Evolutionary conservation across 306 rosid genomes (phyloP).

Genomic region (Cucumis hystrix): DNA sequence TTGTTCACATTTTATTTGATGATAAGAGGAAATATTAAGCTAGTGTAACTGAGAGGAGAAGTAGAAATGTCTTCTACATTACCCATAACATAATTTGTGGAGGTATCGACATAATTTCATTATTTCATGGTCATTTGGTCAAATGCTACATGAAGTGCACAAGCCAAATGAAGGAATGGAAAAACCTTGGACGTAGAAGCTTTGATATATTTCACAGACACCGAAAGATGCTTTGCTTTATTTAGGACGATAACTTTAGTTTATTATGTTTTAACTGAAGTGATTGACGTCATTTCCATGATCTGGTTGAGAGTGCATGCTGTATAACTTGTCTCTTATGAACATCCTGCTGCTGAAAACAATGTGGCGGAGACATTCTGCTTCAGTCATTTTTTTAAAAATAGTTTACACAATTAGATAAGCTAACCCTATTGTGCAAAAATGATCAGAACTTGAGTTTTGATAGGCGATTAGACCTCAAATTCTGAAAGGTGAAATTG

Average conservation of each 20-base stretch:
- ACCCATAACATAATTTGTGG: not conserved
- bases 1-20: no score
- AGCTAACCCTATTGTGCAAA: not conserved
- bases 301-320: not conserved
- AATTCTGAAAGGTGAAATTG: not conserved
- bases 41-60: no score
- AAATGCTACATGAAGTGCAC: not conserved
- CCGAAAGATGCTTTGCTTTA: not conserved
- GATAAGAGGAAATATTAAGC: no score
- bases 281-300: not conserved
- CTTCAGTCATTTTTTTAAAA: not conserved
- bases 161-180: not conserved
- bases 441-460: not conserved
- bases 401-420: not conserved
- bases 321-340: not conserved
- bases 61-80: no score
- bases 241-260: not conserved
- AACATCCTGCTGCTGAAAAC: not conserved
- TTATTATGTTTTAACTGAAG: not conserved
- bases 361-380: not conserved
- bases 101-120: not conserved
- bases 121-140: not conserved
- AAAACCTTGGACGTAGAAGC: not conserved
- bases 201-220: not conserved
- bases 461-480: not conserved